Evolutionary conservation across 1,284 basidiomycete species (phyloP), one percentile per base, ranked within the genome.

Genomic region (Sparassis latifolia): DNA sequence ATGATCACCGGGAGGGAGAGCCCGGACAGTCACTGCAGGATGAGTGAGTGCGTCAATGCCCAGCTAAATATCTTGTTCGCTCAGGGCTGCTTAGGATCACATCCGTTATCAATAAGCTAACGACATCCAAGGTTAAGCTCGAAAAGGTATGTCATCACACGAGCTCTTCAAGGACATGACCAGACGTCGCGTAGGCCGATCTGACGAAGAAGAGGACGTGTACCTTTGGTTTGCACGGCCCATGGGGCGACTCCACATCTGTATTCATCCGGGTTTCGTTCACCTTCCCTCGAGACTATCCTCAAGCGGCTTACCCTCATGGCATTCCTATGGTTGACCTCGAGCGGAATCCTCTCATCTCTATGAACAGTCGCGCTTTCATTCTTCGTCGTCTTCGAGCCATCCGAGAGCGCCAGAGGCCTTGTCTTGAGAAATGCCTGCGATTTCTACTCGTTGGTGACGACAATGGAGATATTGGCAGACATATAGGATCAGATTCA

Each of bases 181-280:
- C 35, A 33, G 29, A 42, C 9, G 28, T 48, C 3, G 31, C 47
- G 32, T 44, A 92, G 88, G 82, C 89, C 50, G 92, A 94, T 54
- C 70, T 94, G 41, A 77, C 77, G 3, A 91, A 87, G 62, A 84
- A 83, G 61, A 79, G 92, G 31, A 88, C 82, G 12, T 91, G 91
- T 57, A 94, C 91, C 2, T 77, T 97, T 48, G 89, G 91, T 5
- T 72, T 97, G 44, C 86, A 92, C 60, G 92, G 92, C 0, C 93
- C 92, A 1, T 96, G 93, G 92, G 92, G 91, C 7, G 86, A 87
- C 51, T 80, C 72, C 10, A 86, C 79, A 3, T 84, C 78, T 27
- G 84, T 88, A 3, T 93, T 91, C 70, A 83, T 96, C 49, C 84
- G 94, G 1, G 81, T 95, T n/a, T 87, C 90, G 4, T 95, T 96